Base-by-base conservation (phyloP, 1,284 basidiomycete genomes). In the Sporisorium graminicola region DNA sequence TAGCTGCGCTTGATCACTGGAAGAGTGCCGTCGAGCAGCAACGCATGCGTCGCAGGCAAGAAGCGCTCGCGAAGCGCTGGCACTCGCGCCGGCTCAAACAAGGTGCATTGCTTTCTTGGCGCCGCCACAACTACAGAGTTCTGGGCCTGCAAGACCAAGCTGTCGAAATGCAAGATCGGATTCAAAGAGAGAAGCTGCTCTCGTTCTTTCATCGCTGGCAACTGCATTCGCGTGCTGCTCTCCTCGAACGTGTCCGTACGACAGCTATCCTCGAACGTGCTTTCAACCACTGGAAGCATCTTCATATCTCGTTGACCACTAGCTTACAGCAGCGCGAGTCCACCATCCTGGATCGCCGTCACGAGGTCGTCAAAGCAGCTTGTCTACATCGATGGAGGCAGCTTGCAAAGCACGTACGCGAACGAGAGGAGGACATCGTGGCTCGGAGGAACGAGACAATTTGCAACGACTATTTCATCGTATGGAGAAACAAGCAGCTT, bases 1-100 rank as follows among this genome's bases (percentile, higher is more conserved):
- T 65, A 3, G 69, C 63, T 10, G 64, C 60, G 8, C 43, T 79
- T 8, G 64, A 67, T 9, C 26, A 29, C 13, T 79, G 77, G 77
- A 58, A 61, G 22, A 16, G 37, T 6, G 61, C 67, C 1, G 24
- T 61, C 1, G 62, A 63, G 18, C 57, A 71, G 37, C 57, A 44
- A 13, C 51, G 31, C 2, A 9, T 37, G 6, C 57, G 26, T 2
- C 49, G 59, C 26, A 70, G 68, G 33, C 62, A 66, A 24, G 68
- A 78, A 27, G 72, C 73, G 8, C 40, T 80, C 12, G 74, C 79
- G 4, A 43, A 52, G 6, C 65, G 79, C 22, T 80, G 77, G 79
- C 67, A 62, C 1, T 18, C 43, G 16, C 61, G 79, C 8, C 31
- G 65, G 13, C 14, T 62, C 27, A 80, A 77, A 40, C 65, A 63